Conservation (phyloP, 441 rosid species). For the Capsella rubella region DNA sequence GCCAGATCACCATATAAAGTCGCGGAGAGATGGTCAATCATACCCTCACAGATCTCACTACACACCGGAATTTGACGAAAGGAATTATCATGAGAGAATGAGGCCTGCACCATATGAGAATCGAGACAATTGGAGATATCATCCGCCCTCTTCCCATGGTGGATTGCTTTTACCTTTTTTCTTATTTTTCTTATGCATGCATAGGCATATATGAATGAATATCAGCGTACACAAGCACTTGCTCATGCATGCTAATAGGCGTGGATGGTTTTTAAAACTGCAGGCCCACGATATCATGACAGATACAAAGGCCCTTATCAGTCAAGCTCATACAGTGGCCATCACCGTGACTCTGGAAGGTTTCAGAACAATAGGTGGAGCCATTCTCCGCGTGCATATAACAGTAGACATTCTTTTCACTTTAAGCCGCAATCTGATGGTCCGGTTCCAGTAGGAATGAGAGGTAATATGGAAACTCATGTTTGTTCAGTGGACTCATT, state of each 20-base stretch:
- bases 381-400: constrained; percentile 62
- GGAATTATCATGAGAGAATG: constrained; percentile 77
- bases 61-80: constrained; percentile 57
- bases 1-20: constrained; percentile 59
- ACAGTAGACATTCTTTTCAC: constrained; percentile 70
- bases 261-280: constrained; percentile 11
- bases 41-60: constrained; percentile 63
- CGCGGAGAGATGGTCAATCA: constrained; percentile 69
- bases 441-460: constrained; percentile 61
- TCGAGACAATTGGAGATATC: constrained; percentile 76
- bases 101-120: constrained; percentile 63
- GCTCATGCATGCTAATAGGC: constrained; percentile 35
- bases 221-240: background rate
- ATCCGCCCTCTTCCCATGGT: constrained; percentile 66
- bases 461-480: constrained; percentile 50
- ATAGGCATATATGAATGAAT: background rate
- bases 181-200: background rate
- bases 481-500: background rate
- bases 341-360: constrained; percentile 64
- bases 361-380: constrained; percentile 71
- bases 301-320: constrained; percentile 59
- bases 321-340: constrained; percentile 61
- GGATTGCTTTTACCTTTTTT: constrained; percentile 5
- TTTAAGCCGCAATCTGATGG: constrained; percentile 67
- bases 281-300: constrained; percentile 66